Conservation (phyloP, 2,329 filamentous ascomycete genomes). For the Ophiostoma perfectum region DNA sequence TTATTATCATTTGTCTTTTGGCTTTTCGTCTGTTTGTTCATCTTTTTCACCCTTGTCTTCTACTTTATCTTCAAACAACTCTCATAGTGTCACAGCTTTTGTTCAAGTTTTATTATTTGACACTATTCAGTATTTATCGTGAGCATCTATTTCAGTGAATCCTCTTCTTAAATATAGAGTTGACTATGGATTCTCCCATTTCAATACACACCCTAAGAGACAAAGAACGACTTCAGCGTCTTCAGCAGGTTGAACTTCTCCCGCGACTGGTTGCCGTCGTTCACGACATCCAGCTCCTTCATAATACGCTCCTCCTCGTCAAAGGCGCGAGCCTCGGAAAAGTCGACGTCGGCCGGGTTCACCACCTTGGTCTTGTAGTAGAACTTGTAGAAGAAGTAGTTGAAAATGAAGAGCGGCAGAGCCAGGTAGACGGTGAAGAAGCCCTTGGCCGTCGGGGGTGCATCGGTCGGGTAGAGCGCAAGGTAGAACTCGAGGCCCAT, state of each 20-base stretch:
- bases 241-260: neutral
- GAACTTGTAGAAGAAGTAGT: neutral
- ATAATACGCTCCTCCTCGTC: constrained; percentile 2
- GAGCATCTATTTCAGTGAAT: no score
- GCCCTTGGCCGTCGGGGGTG: neutral
- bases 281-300: neutral
- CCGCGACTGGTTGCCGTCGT: constrained; percentile 2
- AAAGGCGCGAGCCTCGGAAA: neutral
- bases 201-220: neutral
- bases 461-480: neutral
- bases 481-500: constrained; percentile 9
- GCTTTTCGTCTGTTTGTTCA: no score
- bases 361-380: constrained; percentile 9
- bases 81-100: no score
- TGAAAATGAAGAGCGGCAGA: neutral
- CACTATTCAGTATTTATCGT: no score
- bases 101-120: no score
- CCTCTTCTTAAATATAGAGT: no score
- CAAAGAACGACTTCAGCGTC: neutral
- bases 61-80: neutral
- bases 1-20: neutral
- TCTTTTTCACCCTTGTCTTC: neutral
- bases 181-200: no score
- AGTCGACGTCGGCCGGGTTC: constrained; percentile 3
- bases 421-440: constrained; percentile 5